Evolutionary conservation across 148 eudicot genomes (phyloP), one percentile per base, ranked within the genome.

Genomic region (Amaranthus palmeri): DNA sequence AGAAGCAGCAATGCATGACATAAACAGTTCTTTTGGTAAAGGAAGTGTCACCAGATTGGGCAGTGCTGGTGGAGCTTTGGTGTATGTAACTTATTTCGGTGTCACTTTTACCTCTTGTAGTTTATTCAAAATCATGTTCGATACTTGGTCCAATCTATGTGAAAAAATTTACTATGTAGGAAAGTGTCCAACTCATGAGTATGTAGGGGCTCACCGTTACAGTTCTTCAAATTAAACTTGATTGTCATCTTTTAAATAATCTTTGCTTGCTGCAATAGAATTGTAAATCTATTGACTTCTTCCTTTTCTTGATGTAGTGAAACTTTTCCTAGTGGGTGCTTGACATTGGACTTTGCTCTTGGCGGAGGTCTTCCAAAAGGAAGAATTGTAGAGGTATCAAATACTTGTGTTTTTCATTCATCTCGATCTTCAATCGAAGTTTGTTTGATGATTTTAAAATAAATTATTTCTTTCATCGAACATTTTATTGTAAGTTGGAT

Each of bases 311-410:
- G 47, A 46, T 84, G 78, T 80, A 93, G 98, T 76, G 98, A 93
- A 87, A 93, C 98, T 52, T 93, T 93, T 82, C 98, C 98, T 14
- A 93, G 98, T 81, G 98, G 98, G 59, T 91, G 96, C 81, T 83
- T 93, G 84, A 87, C 97, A 10, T 83, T 93, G 67, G 98, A 93
- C 87, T 87, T 88, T 80, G 98, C 98, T 53, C 81, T 93, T 65
- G 98, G 96, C 61, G 98, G 98, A 68, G 98, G 98, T 68, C 86
- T 93, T 58, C 98, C 98, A 14, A 90, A 87, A 83, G 98, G 98
- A 57, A 87, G 98, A 80, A 90, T 93, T 61, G 98, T 93, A 3
- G 98, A 93, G 95, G 98, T 93, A 71, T 72, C 18, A 9, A 69
- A 5, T 40, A 12, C 55, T 13, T 13, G 10, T 55, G 11, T 51